A percentile compares a stretch with the other conserved stretches of the same genome.
Conservation (phyloP, 139 green algal genomes). For the Dunaliella primolecta region DNA sequence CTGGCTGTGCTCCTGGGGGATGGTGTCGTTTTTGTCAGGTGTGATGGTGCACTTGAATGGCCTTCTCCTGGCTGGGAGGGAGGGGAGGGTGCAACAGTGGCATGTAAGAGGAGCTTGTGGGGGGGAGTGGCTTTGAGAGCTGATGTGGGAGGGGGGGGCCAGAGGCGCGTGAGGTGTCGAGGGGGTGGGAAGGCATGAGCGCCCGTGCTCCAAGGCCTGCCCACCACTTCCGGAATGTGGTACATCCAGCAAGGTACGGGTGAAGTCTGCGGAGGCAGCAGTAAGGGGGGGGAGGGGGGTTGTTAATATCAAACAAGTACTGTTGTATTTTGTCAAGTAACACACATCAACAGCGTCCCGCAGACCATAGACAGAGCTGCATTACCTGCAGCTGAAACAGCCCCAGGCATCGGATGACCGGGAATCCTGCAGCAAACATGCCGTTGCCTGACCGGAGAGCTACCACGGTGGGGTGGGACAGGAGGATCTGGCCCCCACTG, state of each 20-base stretch:
- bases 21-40: too few species aligned
- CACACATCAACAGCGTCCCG: too few species aligned
- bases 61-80: too few species aligned
- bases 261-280: slow-evolving; percentile 2
- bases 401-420: slow-evolving; percentile 71
- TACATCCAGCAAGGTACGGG: slow-evolving; percentile 61
- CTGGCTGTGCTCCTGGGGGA: too few species aligned
- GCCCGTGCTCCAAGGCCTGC: slow-evolving; percentile 49
- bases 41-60: too few species aligned
- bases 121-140: too few species aligned
- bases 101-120: too few species aligned
- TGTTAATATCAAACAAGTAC: too few species aligned
- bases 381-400: slow-evolving; percentile 48
- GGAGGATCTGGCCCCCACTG: slow-evolving; percentile 67
- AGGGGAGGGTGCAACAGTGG: too few species aligned
- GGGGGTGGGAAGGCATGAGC: slow-evolving; percentile 22
- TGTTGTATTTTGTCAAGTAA: too few species aligned
- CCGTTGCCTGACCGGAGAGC: slow-evolving; percentile 38
- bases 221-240: slow-evolving; percentile 54
- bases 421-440: slow-evolving; percentile 68
- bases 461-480: slow-evolving; percentile 61
- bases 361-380: too few species aligned
- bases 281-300: too few species aligned
- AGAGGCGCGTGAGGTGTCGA: slow-evolving; percentile 21
- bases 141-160: slow-evolving; percentile 23